Evolutionary conservation across 2,329 filamentous ascomycete genomes (phyloP), one percentile per base, ranked within the genome.

Genomic region (Fusarium illudens): DNA sequence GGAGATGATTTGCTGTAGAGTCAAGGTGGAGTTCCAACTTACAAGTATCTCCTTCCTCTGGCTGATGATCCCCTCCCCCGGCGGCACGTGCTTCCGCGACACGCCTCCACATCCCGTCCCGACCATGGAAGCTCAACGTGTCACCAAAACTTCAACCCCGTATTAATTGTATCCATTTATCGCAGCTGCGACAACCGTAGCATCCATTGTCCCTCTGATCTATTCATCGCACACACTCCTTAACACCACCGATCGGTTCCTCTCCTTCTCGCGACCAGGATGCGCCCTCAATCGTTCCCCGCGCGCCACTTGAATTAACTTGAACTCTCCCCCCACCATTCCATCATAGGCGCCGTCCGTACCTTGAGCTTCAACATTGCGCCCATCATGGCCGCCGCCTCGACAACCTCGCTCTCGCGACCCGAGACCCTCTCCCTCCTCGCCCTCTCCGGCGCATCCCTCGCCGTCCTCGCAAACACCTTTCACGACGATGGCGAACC

Each of bases 401-500:
- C 77, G 19, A 60, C 67, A 13, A 76, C 75, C 15, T 70, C 73
- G 36, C 86, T 89, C 70, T 84, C 87, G 54, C 78, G 78, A 65
- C 76, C 77, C 54, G 88, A 90, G 77, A 81, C 83, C n/a, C 75
- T 87, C 67, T 78, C 79, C 55, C 85, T 90, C 65, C 74, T 91
- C 68, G 82, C 88, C 17, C 81, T 97, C 58, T 87, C 89, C 44
- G 84, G 88, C 69, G 89, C 88, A 58, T 93, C 92, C 75, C 77
- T 92, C 70, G 89, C 88, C 60, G 84, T 97, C 69, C 86, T 98
- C 67, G 84, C 86, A 67, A 95, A 95, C 78, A 93, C 93, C 36
- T 91, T 97, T 75, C 87, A 90, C 62, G 92, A 89, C 70, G 92
- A 97, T 79, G 94, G 94, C 70, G 93, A 96, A 72, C 95, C 96